Conservation (phyloP, 2,329 filamentous ascomycete species). For the Colletotrichum truncatum region DNA sequence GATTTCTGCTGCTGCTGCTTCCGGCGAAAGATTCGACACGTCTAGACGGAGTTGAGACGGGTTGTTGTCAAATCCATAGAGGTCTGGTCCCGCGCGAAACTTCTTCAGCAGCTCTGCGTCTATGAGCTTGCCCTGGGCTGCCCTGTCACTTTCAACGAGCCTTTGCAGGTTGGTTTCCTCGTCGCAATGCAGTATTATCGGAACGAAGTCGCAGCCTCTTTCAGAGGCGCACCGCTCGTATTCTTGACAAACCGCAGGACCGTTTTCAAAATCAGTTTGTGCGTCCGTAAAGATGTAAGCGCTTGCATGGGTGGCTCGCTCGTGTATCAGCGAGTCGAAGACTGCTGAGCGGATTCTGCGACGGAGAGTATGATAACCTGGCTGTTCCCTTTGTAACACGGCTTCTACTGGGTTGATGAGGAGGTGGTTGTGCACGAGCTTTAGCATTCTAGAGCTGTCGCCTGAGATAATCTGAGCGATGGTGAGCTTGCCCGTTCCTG, state of each 20-base stretch:
- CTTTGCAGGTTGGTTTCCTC: background rate
- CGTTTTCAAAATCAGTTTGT: background rate
- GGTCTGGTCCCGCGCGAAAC: background rate
- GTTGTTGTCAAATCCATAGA: background rate
- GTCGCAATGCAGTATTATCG: background rate
- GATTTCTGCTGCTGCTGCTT: background rate
- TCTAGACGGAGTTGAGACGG: background rate
- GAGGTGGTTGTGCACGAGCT: slow-evolving; percentile 40
- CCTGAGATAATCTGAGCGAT: slow-evolving; percentile 34
- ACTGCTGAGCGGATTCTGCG: background rate
- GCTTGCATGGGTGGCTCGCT: background rate
- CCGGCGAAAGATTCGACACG: background rate
- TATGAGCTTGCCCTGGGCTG: background rate
- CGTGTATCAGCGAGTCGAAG: background rate
- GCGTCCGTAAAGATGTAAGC: background rate
- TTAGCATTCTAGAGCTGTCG: slow-evolving; percentile 33
- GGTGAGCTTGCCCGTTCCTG: slow-evolving; percentile 41
- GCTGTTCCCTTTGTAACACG: background rate
- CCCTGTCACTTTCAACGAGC: background rate
- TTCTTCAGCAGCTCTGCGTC: background rate
- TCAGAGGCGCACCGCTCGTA: background rate
- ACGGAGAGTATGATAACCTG: background rate
- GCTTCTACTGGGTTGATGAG: slow-evolving; percentile 34
- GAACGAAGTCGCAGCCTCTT: background rate
- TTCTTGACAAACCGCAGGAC: background rate